Evolutionary conservation across 352 stramenopile species (phyloP).

Genomic region (Phytophthora pluvialis): DNA sequence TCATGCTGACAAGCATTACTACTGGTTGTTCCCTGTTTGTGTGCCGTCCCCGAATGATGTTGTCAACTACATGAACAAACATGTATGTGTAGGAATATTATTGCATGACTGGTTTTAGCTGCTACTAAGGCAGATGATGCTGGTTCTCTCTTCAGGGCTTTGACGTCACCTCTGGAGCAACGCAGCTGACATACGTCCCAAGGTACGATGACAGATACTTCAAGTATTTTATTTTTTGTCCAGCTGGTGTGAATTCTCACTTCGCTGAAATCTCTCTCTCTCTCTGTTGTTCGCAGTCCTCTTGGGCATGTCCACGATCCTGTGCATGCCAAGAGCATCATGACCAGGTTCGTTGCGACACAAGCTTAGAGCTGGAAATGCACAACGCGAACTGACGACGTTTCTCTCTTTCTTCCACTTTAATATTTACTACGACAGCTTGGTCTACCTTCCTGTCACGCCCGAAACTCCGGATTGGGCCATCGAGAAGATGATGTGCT

Average conservation of each 20-base stretch:
- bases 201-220: slow-evolving; percentile 40
- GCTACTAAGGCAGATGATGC: not conserved
- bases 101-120: not conserved
- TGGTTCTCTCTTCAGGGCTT: slow-evolving; percentile 54
- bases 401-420: not conserved
- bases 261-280: not conserved
- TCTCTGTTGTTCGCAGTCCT: slow-evolving; percentile 34
- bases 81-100: slow-evolving; percentile 39
- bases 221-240: not conserved
- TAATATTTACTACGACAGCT: slow-evolving; percentile 33
- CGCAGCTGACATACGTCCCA: slow-evolving; percentile 72
- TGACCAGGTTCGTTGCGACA: slow-evolving; percentile 58
- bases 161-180: slow-evolving; percentile 80
- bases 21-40: slow-evolving; percentile 84
- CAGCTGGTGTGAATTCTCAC: not conserved
- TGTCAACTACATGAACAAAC: slow-evolving; percentile 74
- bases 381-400: slow-evolving; percentile 3
- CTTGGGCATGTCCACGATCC: slow-evolving; percentile 60
- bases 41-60: slow-evolving; percentile 61
- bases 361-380: slow-evolving; percentile 5
- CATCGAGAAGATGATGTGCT: slow-evolving; percentile 78
- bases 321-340: slow-evolving; percentile 69
- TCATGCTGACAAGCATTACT: slow-evolving; percentile 71
- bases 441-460: slow-evolving; percentile 83
- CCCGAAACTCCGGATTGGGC: slow-evolving; percentile 80